Conservation (phyloP, 306 rosid genomes). For the Sophora flavescens region DNA sequence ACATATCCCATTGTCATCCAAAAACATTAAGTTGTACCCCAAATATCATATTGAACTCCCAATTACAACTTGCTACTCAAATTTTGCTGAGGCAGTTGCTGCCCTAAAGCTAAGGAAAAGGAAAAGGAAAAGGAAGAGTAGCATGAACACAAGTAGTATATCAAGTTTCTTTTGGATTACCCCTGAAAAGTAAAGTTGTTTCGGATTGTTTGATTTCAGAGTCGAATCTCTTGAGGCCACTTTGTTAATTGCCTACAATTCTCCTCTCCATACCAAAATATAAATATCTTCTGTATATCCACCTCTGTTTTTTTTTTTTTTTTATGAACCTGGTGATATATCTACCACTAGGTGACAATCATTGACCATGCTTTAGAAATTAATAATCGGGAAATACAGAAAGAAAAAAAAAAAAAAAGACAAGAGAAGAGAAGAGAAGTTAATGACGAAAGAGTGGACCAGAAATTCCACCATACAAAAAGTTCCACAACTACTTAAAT, state of each 20-base stretch:
- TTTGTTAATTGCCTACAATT: not conserved
- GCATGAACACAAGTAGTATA: not conserved
- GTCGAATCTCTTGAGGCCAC: not conserved
- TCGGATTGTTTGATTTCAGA: not conserved
- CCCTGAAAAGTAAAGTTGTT: not conserved
- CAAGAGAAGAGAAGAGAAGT: not conserved
- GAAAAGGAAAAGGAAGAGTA: not conserved
- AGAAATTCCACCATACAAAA: not conserved
- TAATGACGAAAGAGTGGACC: constrained; percentile 4
- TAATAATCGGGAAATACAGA: not conserved
- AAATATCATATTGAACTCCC: not conserved
- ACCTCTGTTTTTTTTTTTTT: no score
- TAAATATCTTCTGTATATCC: not conserved
- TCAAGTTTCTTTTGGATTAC: not conserved
- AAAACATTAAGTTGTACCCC: no score
- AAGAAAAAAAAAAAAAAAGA: constrained; percentile 4
- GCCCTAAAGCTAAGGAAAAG: not conserved
- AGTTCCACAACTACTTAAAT: not conserved
- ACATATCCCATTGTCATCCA: no score
- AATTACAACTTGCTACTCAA: not conserved
- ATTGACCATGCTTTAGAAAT: constrained; percentile 6
- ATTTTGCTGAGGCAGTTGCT: not conserved
- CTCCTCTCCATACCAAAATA: not conserved
- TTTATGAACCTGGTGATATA: not conserved
- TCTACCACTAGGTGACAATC: constrained; percentile 20